Conservation (phyloP, 768 basidiomycete species). For the Brasilioporus rufonigricans region DNA sequence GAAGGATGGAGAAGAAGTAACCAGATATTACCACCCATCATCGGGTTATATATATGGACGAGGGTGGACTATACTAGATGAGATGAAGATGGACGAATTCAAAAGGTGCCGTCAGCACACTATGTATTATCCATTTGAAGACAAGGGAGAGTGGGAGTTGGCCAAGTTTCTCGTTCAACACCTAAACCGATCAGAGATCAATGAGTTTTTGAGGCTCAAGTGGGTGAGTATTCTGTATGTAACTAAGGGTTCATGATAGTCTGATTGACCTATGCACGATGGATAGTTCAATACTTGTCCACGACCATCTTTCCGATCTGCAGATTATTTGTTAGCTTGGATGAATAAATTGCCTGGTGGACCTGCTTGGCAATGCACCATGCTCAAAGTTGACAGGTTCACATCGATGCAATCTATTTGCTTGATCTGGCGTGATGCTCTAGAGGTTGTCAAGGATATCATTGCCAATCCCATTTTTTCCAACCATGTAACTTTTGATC, state of each 20-base stretch:
- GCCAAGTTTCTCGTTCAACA: neutral
- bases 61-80: neutral
- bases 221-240: neutral
- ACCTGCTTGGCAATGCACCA: neutral
- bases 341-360: neutral
- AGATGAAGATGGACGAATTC: neutral
- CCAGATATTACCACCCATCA: neutral
- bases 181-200: neutral
- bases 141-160: neutral
- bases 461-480: neutral
- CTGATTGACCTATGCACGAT: neutral
- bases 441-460: neutral
- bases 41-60: neutral
- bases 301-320: neutral
- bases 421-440: neutral
- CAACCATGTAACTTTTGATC: neutral
- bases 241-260: neutral
- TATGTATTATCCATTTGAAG: neutral
- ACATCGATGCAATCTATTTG: neutral
- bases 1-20: neutral
- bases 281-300: neutral
- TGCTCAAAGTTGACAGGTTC: neutral
- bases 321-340: neutral
- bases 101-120: neutral
- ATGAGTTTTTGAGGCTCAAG: neutral